These are phyloP conservation scores for Acidiella bohemica DNA, from an alignment of 495 filamentous ascomycete genomes.

Conservation along the genomic window DNA sequence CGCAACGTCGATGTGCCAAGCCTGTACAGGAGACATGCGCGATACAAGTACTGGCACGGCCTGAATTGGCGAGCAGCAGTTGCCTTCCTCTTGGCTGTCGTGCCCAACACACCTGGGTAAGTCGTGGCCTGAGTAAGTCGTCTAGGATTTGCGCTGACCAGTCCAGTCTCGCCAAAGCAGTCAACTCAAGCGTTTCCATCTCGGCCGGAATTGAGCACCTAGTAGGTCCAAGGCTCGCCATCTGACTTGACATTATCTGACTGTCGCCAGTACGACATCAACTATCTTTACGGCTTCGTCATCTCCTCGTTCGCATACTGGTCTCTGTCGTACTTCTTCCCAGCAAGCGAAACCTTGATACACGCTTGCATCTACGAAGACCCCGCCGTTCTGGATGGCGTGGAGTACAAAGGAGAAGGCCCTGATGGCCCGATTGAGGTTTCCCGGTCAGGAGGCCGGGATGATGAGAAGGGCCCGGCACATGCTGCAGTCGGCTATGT, in stretches of 20 bases:
- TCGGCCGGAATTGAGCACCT: slow-evolving; percentile 39
- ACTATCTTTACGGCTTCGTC: slow-evolving; percentile 31
- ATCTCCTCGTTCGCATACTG: slow-evolving; percentile 36
- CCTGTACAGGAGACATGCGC: slow-evolving; percentile 41
- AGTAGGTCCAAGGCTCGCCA: slow-evolving; percentile 35
- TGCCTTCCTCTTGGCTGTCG: slow-evolving; percentile 49
- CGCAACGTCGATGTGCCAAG: slow-evolving; percentile 45
- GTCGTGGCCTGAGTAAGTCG: too few relatives aligned
- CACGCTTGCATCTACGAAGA: slow-evolving; percentile 26
- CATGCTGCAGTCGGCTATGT: too few relatives aligned
- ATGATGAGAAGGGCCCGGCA: too few relatives aligned
- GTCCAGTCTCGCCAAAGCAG: slow-evolving; percentile 35
- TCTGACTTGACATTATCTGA: too few relatives aligned
- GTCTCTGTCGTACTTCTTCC: slow-evolving; percentile 29
- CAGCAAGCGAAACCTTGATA: slow-evolving; percentile 31
- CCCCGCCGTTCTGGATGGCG: slow-evolving; percentile 10
- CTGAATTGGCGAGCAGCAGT: slow-evolving; percentile 54
- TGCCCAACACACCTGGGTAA: slow-evolving; percentile 47
- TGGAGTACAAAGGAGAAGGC: slow-evolving; percentile 9
- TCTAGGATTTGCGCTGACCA: too few relatives aligned
- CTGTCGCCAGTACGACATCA: slow-evolving; percentile 1
- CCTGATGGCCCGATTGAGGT: not conserved
- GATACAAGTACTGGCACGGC: slow-evolving; percentile 41
- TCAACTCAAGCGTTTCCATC: slow-evolving; percentile 35
- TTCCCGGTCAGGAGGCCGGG: too few relatives aligned